Evolutionary conservation across 2,329 filamentous ascomycete genomes (phyloP), one percentile per base, ranked within the genome.

Genomic region (Leptoxyphium fumago): DNA sequence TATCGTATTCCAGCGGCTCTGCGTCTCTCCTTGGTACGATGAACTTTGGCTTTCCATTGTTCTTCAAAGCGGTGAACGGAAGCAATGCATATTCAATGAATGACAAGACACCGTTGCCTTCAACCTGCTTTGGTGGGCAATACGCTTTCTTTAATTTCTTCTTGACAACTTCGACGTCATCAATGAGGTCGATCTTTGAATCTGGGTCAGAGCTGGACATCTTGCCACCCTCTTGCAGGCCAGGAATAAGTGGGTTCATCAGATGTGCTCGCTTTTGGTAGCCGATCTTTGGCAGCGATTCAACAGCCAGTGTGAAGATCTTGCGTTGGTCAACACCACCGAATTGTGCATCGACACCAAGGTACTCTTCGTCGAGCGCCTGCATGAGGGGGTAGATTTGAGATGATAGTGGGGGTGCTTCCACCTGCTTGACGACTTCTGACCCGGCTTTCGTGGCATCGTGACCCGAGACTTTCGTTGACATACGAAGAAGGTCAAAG

Each of bases 151-250:
- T 80, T 43, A 94, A 71, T 71, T 94, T 94, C 70, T 82, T 86
- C 53, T 73, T 69, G 11, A 96, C 82, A 2, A 68, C 65, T 0
- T 93, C 85, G 0, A 82, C 69, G 0, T 74, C 52, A 58, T 96
- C 91, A 14, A 96, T 75, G n/a, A 96, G 72, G 59, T 96, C 91
- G 52, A 96, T 93, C 67, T 95, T 95, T 58, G 78, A 84, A 63
- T 88, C 81, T 54, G 67, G 65, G 53, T 84, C 81, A 46, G 77
- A 74, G 15, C 71, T 64, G 48, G 66, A 71, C 86, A 94, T 94
- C 71, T 95, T 95, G 50, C 78, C 82, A 32, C 85, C 80, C 51
- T 74, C 71, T 50, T 61, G 58, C 10, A 96, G 69, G 34, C 91
- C 89, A 0, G 88, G 81, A 14, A 96, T 83, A 82, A 96, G 94